A percentile compares a stretch with the other conserved stretches of the same genome.
These are phyloP conservation scores for Candida coleopterorum DNA, from an alignment of 805 yeast genomes.

Conservation along the genomic window DNA sequence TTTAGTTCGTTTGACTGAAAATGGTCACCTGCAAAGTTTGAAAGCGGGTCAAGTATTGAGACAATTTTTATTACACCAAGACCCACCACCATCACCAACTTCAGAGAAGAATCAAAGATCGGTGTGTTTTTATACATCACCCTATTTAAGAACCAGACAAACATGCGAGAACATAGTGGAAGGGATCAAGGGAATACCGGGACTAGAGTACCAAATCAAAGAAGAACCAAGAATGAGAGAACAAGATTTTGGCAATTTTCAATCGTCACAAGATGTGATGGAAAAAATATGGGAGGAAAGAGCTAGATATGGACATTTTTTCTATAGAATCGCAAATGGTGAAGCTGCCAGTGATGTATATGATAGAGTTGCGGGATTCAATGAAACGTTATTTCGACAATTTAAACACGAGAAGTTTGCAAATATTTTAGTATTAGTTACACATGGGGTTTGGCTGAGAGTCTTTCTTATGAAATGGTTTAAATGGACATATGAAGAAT, in stretches of 20 bases:
- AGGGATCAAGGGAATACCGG: slow-evolving; percentile 46
- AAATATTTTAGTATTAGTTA: slow-evolving; percentile 75
- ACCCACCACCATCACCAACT: slow-evolving; percentile 20
- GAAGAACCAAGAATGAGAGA: slow-evolving; percentile 93
- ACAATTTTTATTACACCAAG: slow-evolving; percentile 32
- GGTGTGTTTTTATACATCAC: slow-evolving; percentile 80
- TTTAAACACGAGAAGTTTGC: slow-evolving; percentile 69
- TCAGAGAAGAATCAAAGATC: slow-evolving; percentile 21
- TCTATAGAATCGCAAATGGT: slow-evolving; percentile 87
- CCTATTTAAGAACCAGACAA: slow-evolving; percentile 79
- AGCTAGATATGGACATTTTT: slow-evolving; percentile 74
- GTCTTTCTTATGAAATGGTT: slow-evolving; percentile 94
- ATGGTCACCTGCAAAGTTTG: slow-evolving; percentile 63
- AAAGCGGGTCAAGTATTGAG: slow-evolving; percentile 53
- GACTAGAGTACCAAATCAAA: slow-evolving; percentile 46
- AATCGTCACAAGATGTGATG: slow-evolving; percentile 72
- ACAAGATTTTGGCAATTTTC: slow-evolving; percentile 94
- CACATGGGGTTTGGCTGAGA: slow-evolving; percentile 93
- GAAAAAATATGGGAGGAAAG: slow-evolving; percentile 77
- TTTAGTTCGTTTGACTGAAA: slow-evolving; percentile 62
- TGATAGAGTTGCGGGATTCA: slow-evolving; percentile 86
- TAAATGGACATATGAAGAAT: slow-evolving; percentile 86
- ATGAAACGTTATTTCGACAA: slow-evolving; percentile 80
- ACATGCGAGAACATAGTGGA: slow-evolving; percentile 69
- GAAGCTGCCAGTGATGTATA: slow-evolving; percentile 96